Conservation (phyloP, 2,329 filamentous ascomycete genomes). For the Colletotrichum falcatum region DNA sequence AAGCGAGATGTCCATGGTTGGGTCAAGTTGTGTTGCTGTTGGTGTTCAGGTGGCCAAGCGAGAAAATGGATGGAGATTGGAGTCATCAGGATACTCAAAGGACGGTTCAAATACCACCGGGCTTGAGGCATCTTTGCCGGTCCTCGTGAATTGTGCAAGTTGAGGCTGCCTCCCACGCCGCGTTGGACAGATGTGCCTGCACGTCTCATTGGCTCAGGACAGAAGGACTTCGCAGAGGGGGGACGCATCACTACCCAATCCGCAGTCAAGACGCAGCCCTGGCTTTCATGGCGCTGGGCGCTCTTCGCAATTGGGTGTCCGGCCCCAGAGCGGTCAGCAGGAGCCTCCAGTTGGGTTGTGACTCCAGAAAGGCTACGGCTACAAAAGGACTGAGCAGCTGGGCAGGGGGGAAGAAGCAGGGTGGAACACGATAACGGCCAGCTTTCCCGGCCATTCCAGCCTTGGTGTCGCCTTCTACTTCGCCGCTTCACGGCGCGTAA, state of each 20-base stretch:
- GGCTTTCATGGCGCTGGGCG: background rate
- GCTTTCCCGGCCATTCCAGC: background rate
- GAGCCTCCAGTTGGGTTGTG: background rate
- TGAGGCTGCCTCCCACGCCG: background rate
- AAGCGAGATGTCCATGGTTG: background rate
- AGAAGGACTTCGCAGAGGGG: conserved; percentile 20
- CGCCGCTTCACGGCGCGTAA: background rate
- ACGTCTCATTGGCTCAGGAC: conserved; percentile 9
- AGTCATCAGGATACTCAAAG: too few relatives aligned
- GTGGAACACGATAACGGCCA: background rate
- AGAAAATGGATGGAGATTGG: background rate
- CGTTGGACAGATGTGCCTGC: background rate
- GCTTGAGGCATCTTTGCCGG: background rate
- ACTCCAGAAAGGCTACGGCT: background rate
- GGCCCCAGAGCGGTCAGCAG: background rate
- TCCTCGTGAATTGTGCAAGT: background rate
- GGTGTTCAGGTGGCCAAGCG: background rate
- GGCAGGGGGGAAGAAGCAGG: background rate
- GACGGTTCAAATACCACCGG: background rate
- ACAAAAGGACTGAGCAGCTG: background rate
- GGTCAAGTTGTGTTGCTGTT: background rate
- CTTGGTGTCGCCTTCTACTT: background rate
- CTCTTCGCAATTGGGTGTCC: background rate
- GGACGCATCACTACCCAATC: background rate
- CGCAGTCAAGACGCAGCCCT: background rate